Evolutionary conservation across 176 grass and related monocot species (phyloP), one percentile per base, ranked within the genome.

Genomic region (Phyllostachys edulis): DNA sequence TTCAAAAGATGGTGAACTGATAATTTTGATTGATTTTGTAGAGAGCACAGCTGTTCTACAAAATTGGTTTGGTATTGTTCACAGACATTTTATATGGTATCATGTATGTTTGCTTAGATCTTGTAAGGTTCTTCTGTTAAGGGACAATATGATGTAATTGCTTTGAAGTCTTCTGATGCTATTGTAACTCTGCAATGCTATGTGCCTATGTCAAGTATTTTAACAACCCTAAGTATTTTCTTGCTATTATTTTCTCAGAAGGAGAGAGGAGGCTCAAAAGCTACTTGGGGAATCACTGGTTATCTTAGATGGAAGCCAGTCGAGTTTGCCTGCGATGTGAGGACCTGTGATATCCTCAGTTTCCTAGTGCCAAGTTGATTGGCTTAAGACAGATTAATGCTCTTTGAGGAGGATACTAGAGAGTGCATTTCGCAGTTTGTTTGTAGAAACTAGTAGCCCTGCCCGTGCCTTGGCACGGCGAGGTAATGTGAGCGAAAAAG

Each of bases 211-310:
- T 50, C 18, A 18, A 44, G 7, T 90, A 68, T 13, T 80, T 21
- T 69, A 18, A 46, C 62, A 49, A 5, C 17, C 23, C 18, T 83
- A 40, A 57, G 20, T 64, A 63, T 52, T 89, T 56, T 75, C 40
- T 70, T 89, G 21, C 10, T 38, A 17, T 76, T 51, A 61, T 83
- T 68, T 87, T 29, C 29, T 76, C 88, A 95, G 93, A 89, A 92
- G 93, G 83, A 93, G 96, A 92, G 91, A 96, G 85, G 89, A 98
- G 55, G 96, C 93, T 7, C 96, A 95, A 42, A 93, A 69, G 74
- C 80, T 95, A 55, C 89, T 98, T 68, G 82, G 84, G 85, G 89
- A 95, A 84, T 88, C 96, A 42, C 60, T 98, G 45, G 59, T 92
- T 62, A 85, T 86, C 47, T 83, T 95, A 79, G 93, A 95, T 85